Evolutionary conservation across 176 grass and related monocot species (phyloP), one percentile per base, ranked within the genome.

Genomic region (Phoenix dactylifera): DNA sequence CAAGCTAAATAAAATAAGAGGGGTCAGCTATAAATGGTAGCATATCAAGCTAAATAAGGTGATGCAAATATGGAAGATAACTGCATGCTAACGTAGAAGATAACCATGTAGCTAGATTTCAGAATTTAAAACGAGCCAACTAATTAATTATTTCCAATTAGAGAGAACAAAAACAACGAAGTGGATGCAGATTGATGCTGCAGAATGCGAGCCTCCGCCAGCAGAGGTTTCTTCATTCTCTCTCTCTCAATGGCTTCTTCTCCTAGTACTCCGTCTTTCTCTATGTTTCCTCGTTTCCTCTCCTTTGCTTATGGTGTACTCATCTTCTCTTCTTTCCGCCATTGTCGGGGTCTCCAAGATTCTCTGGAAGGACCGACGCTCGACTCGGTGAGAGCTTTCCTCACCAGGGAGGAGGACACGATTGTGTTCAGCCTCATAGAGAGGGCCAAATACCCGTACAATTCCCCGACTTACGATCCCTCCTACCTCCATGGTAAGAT

Each of bases 381-480:
- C 0, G 78, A 85, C 29, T 76, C 75, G 18, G 82, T 82, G 68
- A 72, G 86, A 22, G 75, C 73, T 7, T 89, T 89, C 72, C 75
- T 89, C 66, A 89, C 78, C 12, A 59, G 78, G 28, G 78, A 89
- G 67, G 86, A 89, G 51, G 86, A 89, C 55, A 79, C 71, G 63
- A 76, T 89, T 29, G 72, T 89, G 51, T 82, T 89, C 80, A 85
- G 86, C 68, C 82, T 89, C 71, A 85, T 89, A 65, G 86, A 89
- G 75, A 70, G 86, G 82, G 64, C 86, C 15, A 85, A 28, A 30
- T 78, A 82, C 55, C 82, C 82, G 18, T 58, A 58, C 28, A 82
- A 89, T 65, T 25, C 52, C 17, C 82, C 78, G 22, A 63, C 58
- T 17, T 85, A 89, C 29, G 48, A 63, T 39, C 59, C 75, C 22